Base-by-base conservation (phyloP, 2,329 filamentous ascomycete genomes). In the Alternaria arbusti region DNA sequence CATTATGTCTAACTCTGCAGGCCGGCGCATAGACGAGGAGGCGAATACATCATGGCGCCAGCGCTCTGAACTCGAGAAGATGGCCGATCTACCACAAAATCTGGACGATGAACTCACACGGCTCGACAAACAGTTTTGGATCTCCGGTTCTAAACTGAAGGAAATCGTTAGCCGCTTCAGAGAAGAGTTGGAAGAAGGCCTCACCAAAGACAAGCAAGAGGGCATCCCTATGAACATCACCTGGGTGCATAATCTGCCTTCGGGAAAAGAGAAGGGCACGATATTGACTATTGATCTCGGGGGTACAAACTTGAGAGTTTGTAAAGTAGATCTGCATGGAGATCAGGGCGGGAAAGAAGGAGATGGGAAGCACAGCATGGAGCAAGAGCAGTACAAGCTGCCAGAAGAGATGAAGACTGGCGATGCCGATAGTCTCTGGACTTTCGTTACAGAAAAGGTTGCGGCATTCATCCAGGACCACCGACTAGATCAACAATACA, bases 371-470 rank as follows among this genome's bases (percentile, higher is more conserved):
- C 67, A 64, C 22, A 59, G 65, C 15, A 96, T 97, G 76, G 93
- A 94, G 69, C 95, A 98, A 84, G 96, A 93, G 75, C 97, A 97
- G 83, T 97, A 97, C 83, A 90, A 91, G 67, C 94, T 98, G 87
- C 95, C 95, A 1, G 91, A 96, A 76, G 93, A 97, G 81, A 87
- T 98, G 71, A 97, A 96, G 84, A 93, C 90, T 2, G 93, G 92
- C 52, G 88, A 89, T 36, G 87, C 91, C 4, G 92, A 97, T 43
- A 92, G 97, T 81, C 87, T 97, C 5, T 98, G 94, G 93, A 93
- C 94, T 74, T 97, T 97, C 82, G 93, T 97, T 77, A 93, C 94
- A 78, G 93, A 97, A 81, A 97, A 94, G 79, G 85, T 97, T 61
- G 88, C 94, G 81, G 93, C 96, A 77, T 97, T 97, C 80, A 88